Evolutionary conservation across 208 protist genomes (phyloP).

Genomic region (Acanthamoeba pearcei): DNA sequence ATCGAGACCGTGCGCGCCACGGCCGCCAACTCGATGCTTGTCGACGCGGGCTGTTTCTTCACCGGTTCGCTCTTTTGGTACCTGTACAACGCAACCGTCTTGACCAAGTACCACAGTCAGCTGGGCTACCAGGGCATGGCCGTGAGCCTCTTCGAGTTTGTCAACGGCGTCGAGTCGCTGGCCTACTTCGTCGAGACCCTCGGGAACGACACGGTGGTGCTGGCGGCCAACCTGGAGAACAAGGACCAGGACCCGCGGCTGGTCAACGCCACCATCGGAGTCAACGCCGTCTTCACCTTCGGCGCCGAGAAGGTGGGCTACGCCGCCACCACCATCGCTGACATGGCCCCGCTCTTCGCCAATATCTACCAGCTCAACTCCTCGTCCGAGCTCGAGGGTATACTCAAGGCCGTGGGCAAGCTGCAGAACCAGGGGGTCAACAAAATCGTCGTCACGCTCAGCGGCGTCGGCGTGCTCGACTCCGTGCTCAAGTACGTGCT

Average conservation of each 20-base stretch:
- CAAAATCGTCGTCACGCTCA: conserved; percentile 14
- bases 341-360: neutral
- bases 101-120: neutral
- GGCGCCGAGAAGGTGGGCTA: neutral
- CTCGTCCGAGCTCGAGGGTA: neutral
- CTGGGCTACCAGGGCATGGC: conserved; percentile 22
- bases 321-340: neutral
- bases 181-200: conserved; percentile 8
- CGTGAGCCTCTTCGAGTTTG: neutral
- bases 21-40: neutral
- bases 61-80: neutral
- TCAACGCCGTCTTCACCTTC: neutral
- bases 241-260: neutral
- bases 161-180: neutral
- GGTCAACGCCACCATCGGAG: neutral
- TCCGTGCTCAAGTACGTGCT: neutral
- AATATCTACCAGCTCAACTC: neutral
- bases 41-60: conserved; percentile 31
- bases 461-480: neutral
- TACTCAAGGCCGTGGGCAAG: neutral
- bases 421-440: conserved; percentile 36
- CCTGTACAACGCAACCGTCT: neutral
- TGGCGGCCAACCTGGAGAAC: conserved; percentile 3
- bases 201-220: neutral
- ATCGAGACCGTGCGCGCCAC: conserved; percentile 2